phyloP scores from a whole-genome alignment of 345 rosid species.

The Anacardium occidentale region DNA sequence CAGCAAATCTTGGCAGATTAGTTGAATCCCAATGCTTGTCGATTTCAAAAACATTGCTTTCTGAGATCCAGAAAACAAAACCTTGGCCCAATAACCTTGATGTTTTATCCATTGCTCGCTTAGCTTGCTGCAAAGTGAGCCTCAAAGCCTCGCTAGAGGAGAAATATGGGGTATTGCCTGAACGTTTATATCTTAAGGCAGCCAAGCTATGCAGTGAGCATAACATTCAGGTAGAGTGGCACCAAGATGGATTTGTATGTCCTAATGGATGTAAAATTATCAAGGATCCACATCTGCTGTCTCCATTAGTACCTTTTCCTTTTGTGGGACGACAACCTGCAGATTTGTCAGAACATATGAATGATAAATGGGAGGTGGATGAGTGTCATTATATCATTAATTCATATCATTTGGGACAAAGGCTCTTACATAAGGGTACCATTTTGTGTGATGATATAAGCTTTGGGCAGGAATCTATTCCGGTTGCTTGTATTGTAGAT shows the following conservation, averaged over 20 bases:
- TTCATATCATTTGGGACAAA: slow-evolving; percentile 49
- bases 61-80: slow-evolving; percentile 71
- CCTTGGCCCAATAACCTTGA: slow-evolving; percentile 84
- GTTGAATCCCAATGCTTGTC: slow-evolving; percentile 61
- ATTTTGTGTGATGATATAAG: slow-evolving; percentile 81
- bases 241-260: slow-evolving; percentile 69
- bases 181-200: slow-evolving; percentile 75
- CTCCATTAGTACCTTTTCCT: slow-evolving; percentile 44
- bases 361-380: slow-evolving; percentile 61
- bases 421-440: slow-evolving; percentile 39
- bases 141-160: slow-evolving; percentile 74
- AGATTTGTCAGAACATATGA: slow-evolving; percentile 30
- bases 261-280: slow-evolving; percentile 71
- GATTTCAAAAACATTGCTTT: slow-evolving; percentile 66
- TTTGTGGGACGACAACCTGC: slow-evolving; percentile 19
- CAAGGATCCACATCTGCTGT: slow-evolving; percentile 36
- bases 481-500: slow-evolving; percentile 71
- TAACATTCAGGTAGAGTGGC: slow-evolving; percentile 85
- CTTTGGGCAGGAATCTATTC: slow-evolving; percentile 76
- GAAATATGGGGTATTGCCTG: slow-evolving; percentile 72
- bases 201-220: slow-evolving; percentile 95
- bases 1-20: slow-evolving; percentile 45
- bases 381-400: slow-evolving; percentile 84
- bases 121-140: slow-evolving; percentile 85
- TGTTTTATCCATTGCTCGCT: slow-evolving; percentile 70